These are phyloP conservation scores for Leccinum arenicola DNA, from an alignment of 768 basidiomycete genomes.

Conservation along the genomic window DNA sequence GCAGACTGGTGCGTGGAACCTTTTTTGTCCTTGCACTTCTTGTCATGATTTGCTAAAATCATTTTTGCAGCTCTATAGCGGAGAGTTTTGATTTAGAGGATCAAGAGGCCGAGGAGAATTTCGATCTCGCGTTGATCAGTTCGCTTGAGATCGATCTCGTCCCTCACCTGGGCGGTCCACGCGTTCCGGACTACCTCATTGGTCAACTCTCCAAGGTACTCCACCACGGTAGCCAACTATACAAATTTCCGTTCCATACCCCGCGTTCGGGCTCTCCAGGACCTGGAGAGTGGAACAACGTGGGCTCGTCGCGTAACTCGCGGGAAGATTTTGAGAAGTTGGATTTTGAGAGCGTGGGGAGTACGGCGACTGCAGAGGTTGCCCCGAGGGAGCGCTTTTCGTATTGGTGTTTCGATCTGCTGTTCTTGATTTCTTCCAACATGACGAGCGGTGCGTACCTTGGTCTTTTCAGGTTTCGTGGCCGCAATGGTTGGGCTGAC, in stretches of 20 bases:
- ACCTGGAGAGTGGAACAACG: conserved; percentile 5
- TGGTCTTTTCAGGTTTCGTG: not conserved
- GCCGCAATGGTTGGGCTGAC: not conserved
- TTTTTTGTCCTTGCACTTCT: not conserved
- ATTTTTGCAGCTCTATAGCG: conserved; percentile 46
- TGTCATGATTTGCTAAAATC: not conserved
- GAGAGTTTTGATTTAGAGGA: conserved; percentile 58
- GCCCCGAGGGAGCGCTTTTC: conserved; percentile 82
- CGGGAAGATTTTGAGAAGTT: conserved; percentile 36
- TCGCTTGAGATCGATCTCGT: conserved; percentile 79
- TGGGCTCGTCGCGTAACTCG: conserved; percentile 11
- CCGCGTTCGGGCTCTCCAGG: conserved; percentile 12
- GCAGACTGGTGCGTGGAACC: conserved; percentile 69
- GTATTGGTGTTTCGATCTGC: conserved; percentile 88
- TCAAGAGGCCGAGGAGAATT: conserved; percentile 79
- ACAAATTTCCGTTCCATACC: conserved; percentile 30
- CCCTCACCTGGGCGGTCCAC: conserved; percentile 65
- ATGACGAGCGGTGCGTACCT: conserved; percentile 50
- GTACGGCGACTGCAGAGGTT: conserved; percentile 53
- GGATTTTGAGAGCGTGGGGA: conserved; percentile 47
- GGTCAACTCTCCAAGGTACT: conserved; percentile 67
- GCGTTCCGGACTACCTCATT: conserved; percentile 71
- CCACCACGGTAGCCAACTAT: conserved; percentile 67
- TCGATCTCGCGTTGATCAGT: conserved; percentile 77
- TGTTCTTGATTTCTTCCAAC: conserved; percentile 78